Base-by-base conservation (phyloP, 148 eudicot species). In the Rhododendron mucronatum region DNA sequence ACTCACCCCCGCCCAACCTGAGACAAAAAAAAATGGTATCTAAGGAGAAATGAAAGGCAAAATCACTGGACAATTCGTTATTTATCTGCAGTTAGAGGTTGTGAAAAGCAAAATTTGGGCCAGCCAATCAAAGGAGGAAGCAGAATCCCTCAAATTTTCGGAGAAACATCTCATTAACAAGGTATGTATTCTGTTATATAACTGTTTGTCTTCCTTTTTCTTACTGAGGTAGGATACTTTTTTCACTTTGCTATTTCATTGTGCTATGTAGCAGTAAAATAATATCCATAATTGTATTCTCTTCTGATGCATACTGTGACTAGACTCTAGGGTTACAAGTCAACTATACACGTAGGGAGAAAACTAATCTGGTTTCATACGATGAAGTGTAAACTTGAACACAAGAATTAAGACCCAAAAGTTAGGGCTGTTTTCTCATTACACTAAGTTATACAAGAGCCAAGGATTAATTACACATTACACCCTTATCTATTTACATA, bases 141-240 rank as follows among this genome's bases (percentile, higher is more conserved):
- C 85, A 44, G 90, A 97, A 6, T 90, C 95, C 61, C 96, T 97
- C 76, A 97, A 93, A 83, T 89, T 97, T 87, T 86, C 89, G 30
- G 89, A 97, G 89, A 97, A 97, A 92, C 89, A 91, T 89, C 94
- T 97, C 83, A 94, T 97, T 41, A 97, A 90, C 90, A 94, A 94
- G 98, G 98, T 97, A 91, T 85, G 51, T 45, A 39, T 82, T 20
- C 30, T 57, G 48, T 39, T 23, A 55, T 47, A 4, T 51, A 74
- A 75, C 28, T 23, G 63, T 57, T 82, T 69, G 51, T 35, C 50
- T 63, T 82, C 75, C 57, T 33, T 78, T 65, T 84, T 15, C 80
- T 71, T 47, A 30, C 9, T 50, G 75, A 39, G 71, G 37, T 21
- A 83, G 28, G 55, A 44, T 63, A 23, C 45, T 53, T 33, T 33